Conservation (phyloP, 306 rosid species). For the Gillenia trifoliata region DNA sequence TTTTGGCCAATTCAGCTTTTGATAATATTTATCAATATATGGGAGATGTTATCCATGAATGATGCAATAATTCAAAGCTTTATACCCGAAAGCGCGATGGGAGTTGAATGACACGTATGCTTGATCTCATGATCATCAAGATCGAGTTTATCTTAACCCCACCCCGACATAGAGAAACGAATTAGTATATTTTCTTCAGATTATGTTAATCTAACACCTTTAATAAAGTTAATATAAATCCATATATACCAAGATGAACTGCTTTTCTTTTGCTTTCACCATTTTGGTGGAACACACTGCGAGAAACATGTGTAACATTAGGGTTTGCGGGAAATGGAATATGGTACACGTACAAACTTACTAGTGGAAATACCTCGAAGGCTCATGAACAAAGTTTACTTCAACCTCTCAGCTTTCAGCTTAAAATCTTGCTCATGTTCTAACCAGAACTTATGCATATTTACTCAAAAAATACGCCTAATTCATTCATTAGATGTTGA, state of each 20-base stretch:
- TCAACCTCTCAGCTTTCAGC: background rate
- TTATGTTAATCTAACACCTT: constrained; percentile 36
- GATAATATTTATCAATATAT: background rate
- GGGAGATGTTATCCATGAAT: constrained; percentile 8
- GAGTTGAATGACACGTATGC: constrained; percentile 30
- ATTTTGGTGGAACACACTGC: background rate
- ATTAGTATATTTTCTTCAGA: constrained; percentile 25
- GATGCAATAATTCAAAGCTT: constrained; percentile 32
- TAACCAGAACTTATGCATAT: no score
- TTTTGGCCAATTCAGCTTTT: background rate
- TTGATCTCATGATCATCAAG: constrained; percentile 12
- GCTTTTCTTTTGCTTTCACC: background rate
- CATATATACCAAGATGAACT: background rate
- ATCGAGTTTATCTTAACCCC: constrained; percentile 30
- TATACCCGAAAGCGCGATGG: constrained; percentile 23
- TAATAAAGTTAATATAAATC: constrained; percentile 29
- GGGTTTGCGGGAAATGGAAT: background rate
- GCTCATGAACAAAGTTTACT: background rate
- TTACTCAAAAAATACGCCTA: background rate
- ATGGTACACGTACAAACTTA: background rate
- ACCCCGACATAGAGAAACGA: constrained; percentile 18
- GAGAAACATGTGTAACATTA: background rate
- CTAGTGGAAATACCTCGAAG: background rate
- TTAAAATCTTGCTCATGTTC: background rate
- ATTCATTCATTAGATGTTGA: no score